Base-by-base conservation (phyloP, 1,284 basidiomycete genomes). In the Leccinum subrobustum region DNA sequence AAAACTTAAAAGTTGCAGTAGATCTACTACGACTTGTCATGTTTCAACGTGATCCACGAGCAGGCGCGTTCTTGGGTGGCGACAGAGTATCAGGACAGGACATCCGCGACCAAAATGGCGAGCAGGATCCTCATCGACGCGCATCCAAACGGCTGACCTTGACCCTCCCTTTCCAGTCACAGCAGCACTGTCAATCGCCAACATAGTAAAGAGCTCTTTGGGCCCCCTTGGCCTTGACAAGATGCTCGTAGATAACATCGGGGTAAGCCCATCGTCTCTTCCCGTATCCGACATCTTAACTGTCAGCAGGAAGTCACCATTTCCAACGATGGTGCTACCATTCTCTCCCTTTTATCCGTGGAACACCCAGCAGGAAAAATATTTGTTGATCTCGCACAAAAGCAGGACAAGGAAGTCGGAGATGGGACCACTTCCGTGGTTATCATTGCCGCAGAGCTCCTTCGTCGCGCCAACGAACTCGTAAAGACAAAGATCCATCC, bases 351-450 rank as follows among this genome's bases (percentile, higher is more conserved):
- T 23, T 81, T 98, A 52, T 89, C 94, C 50, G 95, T 98, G 52
- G 89, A 96, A 68, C 95, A 98, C 73, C 95, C 96, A 50, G 95
- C 96, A 6, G 95, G 93, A 35, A 89, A 94, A 64, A 96, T 99
- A 64, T 93, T 99, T 66, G 96, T 99, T 57, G 96, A 98, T 76
- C 89, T 99, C 51, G 96, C 97, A 1, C 95, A 98, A 79, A 98
- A 99, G 75, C 96, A 99, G 78, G 97, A 99, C 77, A 98, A 96
- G 76, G 97, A 99, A 79, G 97, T 99, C 33, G 97, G 97, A 52
- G 97, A 99, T 78, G 97, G 97, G 12, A 99, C 97, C 7, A 99
- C 97, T 1, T 98, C 96, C 11, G 97, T 99, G 51, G 97, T 99
- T 52, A 93, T 99, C 68, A 88, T 99, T 70, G 95, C 96, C 54